A percentile compares a stretch with the other conserved stretches of the same genome.
Conservation (phyloP, 2,329 filamentous ascomycete genomes). For the Hypoxylon sp. region DNA sequence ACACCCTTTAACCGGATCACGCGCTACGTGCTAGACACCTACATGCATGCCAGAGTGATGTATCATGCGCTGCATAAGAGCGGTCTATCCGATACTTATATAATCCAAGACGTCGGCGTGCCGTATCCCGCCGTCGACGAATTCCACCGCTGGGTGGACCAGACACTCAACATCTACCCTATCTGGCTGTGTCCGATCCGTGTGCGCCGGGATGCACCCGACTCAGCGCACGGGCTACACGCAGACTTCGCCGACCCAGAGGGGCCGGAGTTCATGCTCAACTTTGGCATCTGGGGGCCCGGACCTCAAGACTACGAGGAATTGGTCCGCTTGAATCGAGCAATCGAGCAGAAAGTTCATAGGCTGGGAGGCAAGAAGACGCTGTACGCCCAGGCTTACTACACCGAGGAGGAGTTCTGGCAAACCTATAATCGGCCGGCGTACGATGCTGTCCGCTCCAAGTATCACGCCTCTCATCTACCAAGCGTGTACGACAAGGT, state of each 20-base stretch:
- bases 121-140: slow-evolving; percentile 60
- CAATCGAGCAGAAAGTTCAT: slow-evolving; percentile 71
- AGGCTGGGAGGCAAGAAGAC: slow-evolving; percentile 77
- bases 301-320: slow-evolving; percentile 59
- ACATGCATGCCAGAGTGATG: slow-evolving; percentile 75
- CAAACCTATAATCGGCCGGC: slow-evolving; percentile 70
- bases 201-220: slow-evolving; percentile 59
- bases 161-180: slow-evolving; percentile 64
- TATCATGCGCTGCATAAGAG: slow-evolving; percentile 76
- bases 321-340: slow-evolving; percentile 70
- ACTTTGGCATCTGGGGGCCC: slow-evolving; percentile 75
- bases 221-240: slow-evolving; percentile 64
- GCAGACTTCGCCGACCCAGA: slow-evolving; percentile 60
- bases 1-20: slow-evolving; percentile 76
- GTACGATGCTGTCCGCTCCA: slow-evolving; percentile 71
- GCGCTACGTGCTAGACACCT: slow-evolving; percentile 71
- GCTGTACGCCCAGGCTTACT: slow-evolving; percentile 79
- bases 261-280: slow-evolving; percentile 63
- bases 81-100: slow-evolving; percentile 70
- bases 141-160: slow-evolving; percentile 66
- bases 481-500: slow-evolving; percentile 79
- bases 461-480: slow-evolving; percentile 71
- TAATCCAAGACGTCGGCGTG: slow-evolving; percentile 75
- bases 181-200: slow-evolving; percentile 70
- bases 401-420: slow-evolving; percentile 79